A percentile compares a stretch with the other conserved stretches of the same genome.
Evolutionary conservation across 1,284 basidiomycete genomes (phyloP).

Genomic region (Ceratobasidium sp.): DNA sequence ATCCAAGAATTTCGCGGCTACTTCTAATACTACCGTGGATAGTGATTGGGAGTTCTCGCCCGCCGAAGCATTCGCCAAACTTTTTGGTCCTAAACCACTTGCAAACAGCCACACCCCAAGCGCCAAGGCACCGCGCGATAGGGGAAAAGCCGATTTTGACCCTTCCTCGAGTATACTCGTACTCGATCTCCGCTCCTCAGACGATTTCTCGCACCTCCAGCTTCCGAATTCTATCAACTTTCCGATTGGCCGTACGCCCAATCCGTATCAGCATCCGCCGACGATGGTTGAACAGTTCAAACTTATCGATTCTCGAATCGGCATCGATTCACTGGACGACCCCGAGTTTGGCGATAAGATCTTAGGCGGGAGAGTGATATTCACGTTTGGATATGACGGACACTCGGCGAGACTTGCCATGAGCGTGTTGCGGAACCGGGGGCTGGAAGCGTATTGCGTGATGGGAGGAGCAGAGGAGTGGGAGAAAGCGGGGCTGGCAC

Average conservation of each 20-base stretch:
- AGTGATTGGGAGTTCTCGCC: conserved; percentile 17
- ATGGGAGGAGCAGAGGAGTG: conserved; percentile 15
- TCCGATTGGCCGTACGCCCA: background rate
- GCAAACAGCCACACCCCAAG: background rate
- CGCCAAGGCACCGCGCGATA: background rate
- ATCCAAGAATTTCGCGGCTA: too few relatives aligned
- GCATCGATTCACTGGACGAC: background rate
- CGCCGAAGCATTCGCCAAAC: background rate
- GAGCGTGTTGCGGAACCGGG: conserved; percentile 1
- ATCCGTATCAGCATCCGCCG: conserved; percentile 21
- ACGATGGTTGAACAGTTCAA: conserved; percentile 26
- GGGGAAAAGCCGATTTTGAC: conserved; percentile 14
- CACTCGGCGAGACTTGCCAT: conserved; percentile 20
- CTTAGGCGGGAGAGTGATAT: background rate
- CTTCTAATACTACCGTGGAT: background rate
- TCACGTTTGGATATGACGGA: conserved; percentile 10
- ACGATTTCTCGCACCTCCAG: background rate
- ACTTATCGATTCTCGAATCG: background rate
- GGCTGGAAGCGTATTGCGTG: conserved; percentile 10
- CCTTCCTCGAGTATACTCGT: background rate
- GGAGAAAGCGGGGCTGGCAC: background rate
- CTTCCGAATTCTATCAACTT: conserved; percentile 4
- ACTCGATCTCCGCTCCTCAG: conserved; percentile 1
- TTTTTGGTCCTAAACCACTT: background rate
- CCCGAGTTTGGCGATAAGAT: conserved; percentile 1